Base-by-base conservation (phyloP, 2,329 filamentous ascomycete species). In the Triangularia verruculosa region DNA sequence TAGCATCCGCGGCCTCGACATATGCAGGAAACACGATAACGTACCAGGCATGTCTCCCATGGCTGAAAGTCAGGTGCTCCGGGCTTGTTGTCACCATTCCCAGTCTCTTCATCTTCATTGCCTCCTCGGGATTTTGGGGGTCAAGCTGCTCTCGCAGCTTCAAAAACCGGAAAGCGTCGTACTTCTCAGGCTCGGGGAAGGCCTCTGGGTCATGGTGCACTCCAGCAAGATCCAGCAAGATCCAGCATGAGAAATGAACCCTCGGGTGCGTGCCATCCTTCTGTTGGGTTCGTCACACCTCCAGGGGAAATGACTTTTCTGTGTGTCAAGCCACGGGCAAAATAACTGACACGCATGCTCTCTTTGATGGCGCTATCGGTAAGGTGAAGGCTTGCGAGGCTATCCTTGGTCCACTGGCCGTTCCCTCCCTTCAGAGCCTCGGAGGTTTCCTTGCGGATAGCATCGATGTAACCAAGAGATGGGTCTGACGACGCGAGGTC, bases 31-130 rank as follows among this genome's bases (percentile, higher is more conserved):
- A 57, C 5, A n/a, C n/a, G n/a, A 3, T 9, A 65, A 70, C 74
- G 65, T 61, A 77, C 76, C 71, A 83, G 1, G 80, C 82, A 70
- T 87, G 83, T 65, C 80, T 76, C 7, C 85, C 85, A 64, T 86
- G 82, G 0, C 85, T 84, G 71, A 87, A 88, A 0, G 81, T 76
- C 20, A 86, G 70, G 67, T 84, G 81, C 7, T 74, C 71, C 39
- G 80, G 75, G 34, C 79, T 81, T 1, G 84, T 85, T 4, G 82
- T 82, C 12, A 85, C 81, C 76, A 87, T 79, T 2, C 82, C 79
- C 15, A 80, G 67, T 71, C 80, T 78, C 52, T 78, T 79, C 15
- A 72, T 69, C 51, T 68, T 70, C 53, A 80, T 66, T 0, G 70
- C 72, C 12, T 75, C 74, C 2, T 72, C 74, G 1, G 65, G 47